Base-by-base conservation (phyloP, 2,329 filamentous ascomycete species). In the Colletotrichum nymphaeae region DNA sequence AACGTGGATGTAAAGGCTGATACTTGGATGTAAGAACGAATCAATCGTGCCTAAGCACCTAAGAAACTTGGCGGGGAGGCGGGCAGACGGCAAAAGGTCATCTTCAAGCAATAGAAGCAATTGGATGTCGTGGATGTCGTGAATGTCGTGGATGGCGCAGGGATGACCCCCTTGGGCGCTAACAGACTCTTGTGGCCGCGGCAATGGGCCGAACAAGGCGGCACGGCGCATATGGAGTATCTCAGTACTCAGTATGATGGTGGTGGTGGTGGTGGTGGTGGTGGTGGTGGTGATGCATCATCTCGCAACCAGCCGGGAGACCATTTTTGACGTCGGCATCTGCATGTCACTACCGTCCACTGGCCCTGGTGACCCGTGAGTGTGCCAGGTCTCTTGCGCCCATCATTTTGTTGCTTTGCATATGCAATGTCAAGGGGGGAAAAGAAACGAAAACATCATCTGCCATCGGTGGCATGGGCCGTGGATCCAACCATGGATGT, bases 101-200 rank as follows among this genome's bases (percentile, higher is more conserved):
- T 22, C 56, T 60, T 60, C 32, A 62, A 70, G 56, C 67, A 70
- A 42, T 42, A 5, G 37, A 42, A 55, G 70, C 70, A 73, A 70
- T 73, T 73, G 67, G 67, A 69, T 70, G 35, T 56, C 9, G 30
- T 32, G 30, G 30, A 28, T 28, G 35, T 56, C 9, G 30, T 32
- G 30, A 8, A 28, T 28, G 30, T 32, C 58, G 60, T 56, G 26
- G 67, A 30, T 9, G 59, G 24, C 46, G 55, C 67, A 73, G 70
- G 70, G 49, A 62, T 72, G 56, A 12, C 42, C 70, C 67, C 67
- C 28, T 62, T 70, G 70, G 60, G 67, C 67, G 70, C 70, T 70
- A 73, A 73, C 32, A 62, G 28, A 60, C 67, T 52, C 52, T 64
- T 32, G 66, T 42, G 66, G 65, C 55, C 70, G 70, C 53, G 58